Evolutionary conservation across 2,329 filamentous ascomycete species (phyloP).

Genomic region (Talaromyces pinophilus): DNA sequence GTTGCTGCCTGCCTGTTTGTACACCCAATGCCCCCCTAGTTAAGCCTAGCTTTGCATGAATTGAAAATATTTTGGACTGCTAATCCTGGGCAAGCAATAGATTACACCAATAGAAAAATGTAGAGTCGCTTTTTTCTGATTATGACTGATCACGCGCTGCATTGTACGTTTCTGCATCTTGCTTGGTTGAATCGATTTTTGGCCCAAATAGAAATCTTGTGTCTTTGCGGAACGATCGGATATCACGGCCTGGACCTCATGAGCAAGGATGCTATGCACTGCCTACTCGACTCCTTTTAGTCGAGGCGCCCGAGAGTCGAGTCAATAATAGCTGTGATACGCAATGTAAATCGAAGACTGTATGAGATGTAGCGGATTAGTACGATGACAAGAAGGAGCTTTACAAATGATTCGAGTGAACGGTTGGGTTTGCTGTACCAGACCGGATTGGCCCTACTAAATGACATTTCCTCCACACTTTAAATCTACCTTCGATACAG

Average conservation of each 20-base stretch:
- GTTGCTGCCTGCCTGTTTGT: slow-evolving; percentile 2
- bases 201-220: not conserved
- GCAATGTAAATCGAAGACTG: not conserved
- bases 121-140: not conserved
- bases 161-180: not conserved
- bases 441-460: not conserved
- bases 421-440: not conserved
- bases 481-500: no score
- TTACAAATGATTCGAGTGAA: not conserved
- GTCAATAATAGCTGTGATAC: no score
- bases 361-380: not conserved
- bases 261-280: not conserved
- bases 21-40: not conserved
- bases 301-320: not conserved
- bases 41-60: not conserved
- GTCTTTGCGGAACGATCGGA: not conserved
- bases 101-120: not conserved
- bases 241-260: not conserved
- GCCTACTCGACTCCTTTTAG: not conserved
- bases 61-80: no score
- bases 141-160: not conserved
- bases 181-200: not conserved
- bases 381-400: not conserved
- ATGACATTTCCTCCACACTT: not conserved
- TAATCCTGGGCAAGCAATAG: not conserved